Evolutionary conservation across 306 rosid genomes (phyloP).

Genomic region (Adenanthera pavonina): DNA sequence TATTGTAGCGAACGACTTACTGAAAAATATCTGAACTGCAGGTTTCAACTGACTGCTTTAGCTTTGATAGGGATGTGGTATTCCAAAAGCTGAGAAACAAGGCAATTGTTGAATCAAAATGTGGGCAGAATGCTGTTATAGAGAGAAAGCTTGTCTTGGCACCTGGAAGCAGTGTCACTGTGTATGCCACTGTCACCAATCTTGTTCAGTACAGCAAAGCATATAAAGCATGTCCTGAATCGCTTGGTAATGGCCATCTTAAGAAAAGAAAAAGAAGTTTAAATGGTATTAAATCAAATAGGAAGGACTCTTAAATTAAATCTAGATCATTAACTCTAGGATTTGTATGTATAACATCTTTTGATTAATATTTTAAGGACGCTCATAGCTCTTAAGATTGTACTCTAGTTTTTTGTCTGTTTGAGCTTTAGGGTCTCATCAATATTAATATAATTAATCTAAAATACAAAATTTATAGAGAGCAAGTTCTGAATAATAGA

Average conservation of each 20-base stretch:
- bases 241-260: constrained; percentile 57
- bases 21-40: constrained; percentile 34
- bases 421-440: too few relatives aligned
- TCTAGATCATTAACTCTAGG: constrained; percentile 47
- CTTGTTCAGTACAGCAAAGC: constrained; percentile 57
- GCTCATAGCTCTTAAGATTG: too few relatives aligned
- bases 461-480: too few relatives aligned
- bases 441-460: too few relatives aligned
- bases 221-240: constrained; percentile 49
- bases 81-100: constrained; percentile 80
- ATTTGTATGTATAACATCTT: constrained; percentile 42
- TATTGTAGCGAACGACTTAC: background rate
- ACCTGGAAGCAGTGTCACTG: constrained; percentile 65
- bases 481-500: too few relatives aligned
- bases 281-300: constrained; percentile 59
- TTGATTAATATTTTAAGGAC: constrained; percentile 13
- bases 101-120: constrained; percentile 65
- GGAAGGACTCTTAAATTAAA: constrained; percentile 76
- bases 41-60: constrained; percentile 68
- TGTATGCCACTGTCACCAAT: constrained; percentile 82
- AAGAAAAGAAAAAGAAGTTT: constrained; percentile 52
- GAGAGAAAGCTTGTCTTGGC: constrained; percentile 59
- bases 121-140: constrained; percentile 74
- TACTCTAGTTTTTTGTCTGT: too few relatives aligned
- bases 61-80: constrained; percentile 63